Conservation (phyloP, 257 asterid genomes). For the Eustoma russellianum region DNA sequence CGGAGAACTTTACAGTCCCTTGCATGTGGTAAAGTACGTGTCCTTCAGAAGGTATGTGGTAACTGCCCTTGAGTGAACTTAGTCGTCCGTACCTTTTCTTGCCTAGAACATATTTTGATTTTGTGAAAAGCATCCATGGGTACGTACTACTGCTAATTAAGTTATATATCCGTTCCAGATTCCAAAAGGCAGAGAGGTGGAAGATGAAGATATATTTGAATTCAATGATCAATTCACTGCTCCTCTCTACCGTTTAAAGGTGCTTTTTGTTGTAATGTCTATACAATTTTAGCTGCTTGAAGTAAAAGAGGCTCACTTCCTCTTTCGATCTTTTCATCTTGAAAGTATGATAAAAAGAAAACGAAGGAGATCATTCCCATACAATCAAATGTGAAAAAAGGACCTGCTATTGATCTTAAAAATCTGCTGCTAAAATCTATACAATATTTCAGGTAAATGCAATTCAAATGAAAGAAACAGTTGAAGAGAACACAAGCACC, state of each 20-base stretch:
- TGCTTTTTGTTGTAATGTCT: constrained; percentile 9
- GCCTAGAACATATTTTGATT: background rate
- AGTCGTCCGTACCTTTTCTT: background rate
- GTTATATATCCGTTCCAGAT: constrained; percentile 16
- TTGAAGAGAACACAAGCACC: constrained; percentile 90
- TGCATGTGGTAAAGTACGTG: constrained; percentile 95
- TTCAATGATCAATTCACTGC: constrained; percentile 79
- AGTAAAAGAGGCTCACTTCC: no score
- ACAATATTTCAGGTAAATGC: constrained; percentile 66
- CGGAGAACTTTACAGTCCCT: constrained; percentile 92
- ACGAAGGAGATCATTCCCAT: no score
- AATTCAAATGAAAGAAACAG: constrained; percentile 95
- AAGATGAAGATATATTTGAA: constrained; percentile 58
- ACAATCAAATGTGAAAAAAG: no score
- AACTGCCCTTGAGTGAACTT: constrained; percentile 1
- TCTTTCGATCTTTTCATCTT: no score
- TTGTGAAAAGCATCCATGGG: background rate
- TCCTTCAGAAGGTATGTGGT: constrained; percentile 68
- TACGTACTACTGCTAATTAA: background rate
- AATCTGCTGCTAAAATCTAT: background rate
- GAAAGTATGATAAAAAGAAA: no score
- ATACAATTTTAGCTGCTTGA: no score
- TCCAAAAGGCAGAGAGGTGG: constrained; percentile 41
- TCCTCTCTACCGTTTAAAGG: constrained; percentile 80
- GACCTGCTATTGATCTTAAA: no score